A percentile compares a stretch with the other conserved stretches of the same genome.
Evolutionary conservation across 1,284 basidiomycete species (phyloP).

Genomic region (Apiotrichum montevideense): DNA sequence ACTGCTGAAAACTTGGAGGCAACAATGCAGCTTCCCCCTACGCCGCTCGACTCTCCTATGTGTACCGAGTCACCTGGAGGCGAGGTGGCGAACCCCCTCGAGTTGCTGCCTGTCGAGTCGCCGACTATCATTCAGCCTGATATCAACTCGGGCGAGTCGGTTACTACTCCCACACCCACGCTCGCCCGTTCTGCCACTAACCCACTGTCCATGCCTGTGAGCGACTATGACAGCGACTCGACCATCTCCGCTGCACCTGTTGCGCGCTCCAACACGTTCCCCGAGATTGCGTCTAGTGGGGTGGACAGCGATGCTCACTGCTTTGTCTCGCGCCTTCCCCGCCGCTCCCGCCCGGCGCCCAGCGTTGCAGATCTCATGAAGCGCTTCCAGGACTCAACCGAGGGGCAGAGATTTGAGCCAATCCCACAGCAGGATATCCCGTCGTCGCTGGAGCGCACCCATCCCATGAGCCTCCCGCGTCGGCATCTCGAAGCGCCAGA

Average conservation of each 20-base stretch:
- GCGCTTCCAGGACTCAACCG: constrained; percentile 54
- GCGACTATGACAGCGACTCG: constrained; percentile 71
- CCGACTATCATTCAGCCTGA: background rate
- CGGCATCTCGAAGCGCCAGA: constrained; percentile 4
- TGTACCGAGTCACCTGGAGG: no score
- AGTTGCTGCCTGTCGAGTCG: background rate
- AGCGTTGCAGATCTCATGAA: constrained; percentile 79
- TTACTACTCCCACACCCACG: constrained; percentile 12
- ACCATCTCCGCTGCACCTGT: constrained; percentile 67
- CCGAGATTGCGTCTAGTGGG: constrained; percentile 31
- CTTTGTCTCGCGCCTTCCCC: constrained; percentile 62
- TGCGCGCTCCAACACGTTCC: constrained; percentile 6
- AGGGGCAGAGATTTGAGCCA: constrained; percentile 10
- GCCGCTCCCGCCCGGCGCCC: constrained; percentile 49
- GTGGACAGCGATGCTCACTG: constrained; percentile 39
- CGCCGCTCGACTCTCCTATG: constrained; percentile 5
- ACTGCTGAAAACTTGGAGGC: background rate
- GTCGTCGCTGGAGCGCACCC: constrained; percentile 19
- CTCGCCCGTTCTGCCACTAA: constrained; percentile 5
- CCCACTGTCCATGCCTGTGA: constrained; percentile 45
- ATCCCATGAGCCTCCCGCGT: constrained; percentile 13
- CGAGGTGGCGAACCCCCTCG: background rate
- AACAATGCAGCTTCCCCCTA: background rate
- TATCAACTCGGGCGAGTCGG: constrained; percentile 1
- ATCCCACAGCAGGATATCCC: background rate